Evolutionary conservation across 768 basidiomycete genomes (phyloP).

Genomic region (Mrakia blollopis): DNA sequence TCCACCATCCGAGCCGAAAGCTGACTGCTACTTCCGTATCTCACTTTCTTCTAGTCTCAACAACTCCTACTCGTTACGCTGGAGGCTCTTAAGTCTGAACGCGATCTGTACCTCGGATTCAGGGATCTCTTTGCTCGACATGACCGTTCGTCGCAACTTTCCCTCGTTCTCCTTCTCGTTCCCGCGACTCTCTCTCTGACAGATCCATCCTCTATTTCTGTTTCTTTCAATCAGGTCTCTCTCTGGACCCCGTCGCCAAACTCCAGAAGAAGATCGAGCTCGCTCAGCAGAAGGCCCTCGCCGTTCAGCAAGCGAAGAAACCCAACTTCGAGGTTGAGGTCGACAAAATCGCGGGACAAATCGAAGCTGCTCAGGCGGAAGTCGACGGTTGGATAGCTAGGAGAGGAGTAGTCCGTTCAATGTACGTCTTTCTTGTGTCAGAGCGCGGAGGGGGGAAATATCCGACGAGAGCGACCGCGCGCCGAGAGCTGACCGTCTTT

Average conservation of each 20-base stretch:
- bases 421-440: conserved; percentile 50
- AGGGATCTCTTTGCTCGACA: conserved; percentile 81
- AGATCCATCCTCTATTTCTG: not conserved
- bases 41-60: conserved; percentile 9
- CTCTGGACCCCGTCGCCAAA: conserved; percentile 79
- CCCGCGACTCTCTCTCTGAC: not conserved
- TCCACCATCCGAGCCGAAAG: too few relatives aligned
- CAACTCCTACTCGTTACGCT: conserved; percentile 28
- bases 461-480: not conserved
- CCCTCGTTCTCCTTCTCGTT: not conserved
- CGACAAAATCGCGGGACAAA: conserved; percentile 62
- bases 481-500: not conserved
- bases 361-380: conserved; percentile 79
- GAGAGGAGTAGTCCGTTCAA: conserved; percentile 79
- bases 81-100: conserved; percentile 57
- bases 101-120: conserved; percentile 80
- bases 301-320: conserved; percentile 51
- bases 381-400: conserved; percentile 70
- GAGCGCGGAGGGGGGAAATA: too few relatives aligned
- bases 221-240: conserved; percentile 49
- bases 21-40: not conserved
- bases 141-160: conserved; percentile 52
- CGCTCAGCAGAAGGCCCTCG: conserved; percentile 65
- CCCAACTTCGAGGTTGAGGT: conserved; percentile 82
- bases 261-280: conserved; percentile 79